Evolutionary conservation across 1,284 basidiomycete species (phyloP).

Genomic region (Naganishia sp.): DNA sequence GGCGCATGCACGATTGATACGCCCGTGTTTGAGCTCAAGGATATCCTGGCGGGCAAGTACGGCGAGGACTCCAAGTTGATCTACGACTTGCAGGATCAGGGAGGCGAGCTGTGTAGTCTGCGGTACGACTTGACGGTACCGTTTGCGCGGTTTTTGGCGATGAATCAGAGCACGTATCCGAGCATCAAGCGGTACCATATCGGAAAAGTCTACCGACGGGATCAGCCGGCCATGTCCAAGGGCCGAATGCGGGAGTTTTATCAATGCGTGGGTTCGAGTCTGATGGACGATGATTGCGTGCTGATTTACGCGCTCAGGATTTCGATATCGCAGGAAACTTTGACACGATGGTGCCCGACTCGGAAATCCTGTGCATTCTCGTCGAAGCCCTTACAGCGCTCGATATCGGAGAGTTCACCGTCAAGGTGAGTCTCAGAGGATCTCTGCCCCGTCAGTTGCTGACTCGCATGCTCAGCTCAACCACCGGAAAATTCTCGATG

Average conservation of each 20-base stretch:
- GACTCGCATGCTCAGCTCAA: constrained; percentile 68
- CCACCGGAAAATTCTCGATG: constrained; percentile 96
- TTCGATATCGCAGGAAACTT: constrained; percentile 93
- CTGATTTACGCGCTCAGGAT: constrained; percentile 60
- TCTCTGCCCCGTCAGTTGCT: neutral
- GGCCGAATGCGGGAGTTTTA: constrained; percentile 98
- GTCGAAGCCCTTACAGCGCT: constrained; percentile 79
- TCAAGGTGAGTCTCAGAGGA: constrained; percentile 68
- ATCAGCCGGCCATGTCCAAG: constrained; percentile 97
- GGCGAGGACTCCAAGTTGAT: constrained; percentile 98
- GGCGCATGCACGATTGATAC: constrained; percentile 94
- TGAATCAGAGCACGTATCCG: constrained; percentile 74
- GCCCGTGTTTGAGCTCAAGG: constrained; percentile 96
- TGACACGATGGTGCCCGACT: constrained; percentile 97
- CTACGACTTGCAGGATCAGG: constrained; percentile 96
- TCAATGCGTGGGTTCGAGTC: constrained; percentile 72
- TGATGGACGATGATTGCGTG: neutral
- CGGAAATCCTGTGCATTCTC: constrained; percentile 81
- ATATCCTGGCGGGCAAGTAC: constrained; percentile 93
- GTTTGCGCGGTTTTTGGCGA: constrained; percentile 91
- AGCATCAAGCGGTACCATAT: constrained; percentile 90
- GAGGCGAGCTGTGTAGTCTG: constrained; percentile 93
- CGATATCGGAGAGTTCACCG: constrained; percentile 87
- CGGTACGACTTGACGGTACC: constrained; percentile 98
- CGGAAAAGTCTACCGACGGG: constrained; percentile 94